Evolutionary conservation across 345 rosid genomes (phyloP), one percentile per base, ranked within the genome.

Genomic region (Sisymbrium irio): DNA sequence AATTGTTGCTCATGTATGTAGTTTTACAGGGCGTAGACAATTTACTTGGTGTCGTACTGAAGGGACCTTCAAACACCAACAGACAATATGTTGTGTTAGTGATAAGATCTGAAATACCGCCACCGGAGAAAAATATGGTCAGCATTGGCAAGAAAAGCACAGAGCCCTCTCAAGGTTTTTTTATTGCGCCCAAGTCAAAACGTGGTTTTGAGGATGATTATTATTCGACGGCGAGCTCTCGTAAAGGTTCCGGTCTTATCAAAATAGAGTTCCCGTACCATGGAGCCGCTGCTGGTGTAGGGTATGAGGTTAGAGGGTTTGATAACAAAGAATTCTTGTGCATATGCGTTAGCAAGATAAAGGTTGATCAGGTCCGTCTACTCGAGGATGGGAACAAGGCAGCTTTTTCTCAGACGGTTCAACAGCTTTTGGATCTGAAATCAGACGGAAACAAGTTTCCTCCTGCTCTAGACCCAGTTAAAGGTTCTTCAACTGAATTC

Each of bases 371-470:
- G 42, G 86, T 25, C 58, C 70, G 88, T 74, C 89, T 94, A 77
- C 97, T 94, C 54, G 96, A 94, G 80, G 81, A 83, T 53, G 79
- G 68, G 74, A 89, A 81, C 80, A 69, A 67, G 62, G 45, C 65
- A 61, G 95, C 96, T 65, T 94, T 88, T 84, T 89, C 98, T 67
- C 81, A 81, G 56, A 84, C 97, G n/a, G 96, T 89, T 81, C 99
- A 89, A 76, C 85, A 82, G 82, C 88, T 94, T 65, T 77, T 67
- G 80, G 80, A 71, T 56, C 71, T 83, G 77, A 86, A 88, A 82
- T 75, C 88, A 77, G 84, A 80, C 15, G 96, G 87, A 80, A 82
- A 78, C 70, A 89, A 86, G 72, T 88, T 77, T 49, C 99, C 90
- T 75, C 90, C 90, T 20, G 85, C 88, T 60, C 72, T 92, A 64